Evolutionary conservation across 2,329 filamentous ascomycete genomes (phyloP).

Genomic region (Drechslerella stenobrocha): DNA sequence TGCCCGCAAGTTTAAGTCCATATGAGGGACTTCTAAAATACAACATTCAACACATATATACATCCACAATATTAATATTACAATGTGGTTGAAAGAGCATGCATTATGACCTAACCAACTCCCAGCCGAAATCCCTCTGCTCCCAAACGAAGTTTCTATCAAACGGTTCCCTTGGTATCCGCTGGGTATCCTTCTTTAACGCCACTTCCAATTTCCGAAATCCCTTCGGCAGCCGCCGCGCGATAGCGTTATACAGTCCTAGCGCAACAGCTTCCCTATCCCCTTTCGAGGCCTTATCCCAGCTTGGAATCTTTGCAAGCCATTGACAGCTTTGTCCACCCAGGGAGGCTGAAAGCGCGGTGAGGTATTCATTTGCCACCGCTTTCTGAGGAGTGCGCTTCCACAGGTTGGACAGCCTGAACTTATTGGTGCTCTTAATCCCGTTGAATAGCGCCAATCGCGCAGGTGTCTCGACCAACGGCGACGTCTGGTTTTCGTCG

Average conservation of each 20-base stretch:
- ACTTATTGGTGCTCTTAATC: not conserved
- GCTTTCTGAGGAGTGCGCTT: not conserved
- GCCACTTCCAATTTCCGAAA: constrained; percentile 21
- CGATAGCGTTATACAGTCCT: constrained; percentile 7
- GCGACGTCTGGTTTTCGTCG: constrained; percentile 20
- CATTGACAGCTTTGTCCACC: constrained; percentile 1
- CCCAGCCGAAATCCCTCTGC: not conserved
- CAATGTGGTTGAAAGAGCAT: too few relatives aligned
- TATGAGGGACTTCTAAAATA: too few relatives aligned
- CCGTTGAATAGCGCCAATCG: not conserved
- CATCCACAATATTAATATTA: too few relatives aligned
- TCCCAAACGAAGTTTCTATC: constrained; percentile 33
- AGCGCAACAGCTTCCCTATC: not conserved
- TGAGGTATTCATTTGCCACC: constrained; percentile 7
- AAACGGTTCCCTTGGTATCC: constrained; percentile 6
- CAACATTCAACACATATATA: too few relatives aligned
- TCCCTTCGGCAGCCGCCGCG: not conserved
- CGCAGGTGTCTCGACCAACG: constrained; percentile 20
- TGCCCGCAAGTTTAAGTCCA: too few relatives aligned
- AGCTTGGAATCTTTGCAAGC: constrained; percentile 8
- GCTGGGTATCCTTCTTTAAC: not conserved
- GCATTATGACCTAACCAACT: constrained; percentile 12
- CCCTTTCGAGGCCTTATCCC: constrained; percentile 10
- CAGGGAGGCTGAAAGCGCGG: not conserved
- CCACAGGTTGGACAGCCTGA: not conserved